Percentiles rank a stretch among this genome's conserved stretches.
Conservation (phyloP, 805 yeast species). For the Yarrowia sp. region DNA sequence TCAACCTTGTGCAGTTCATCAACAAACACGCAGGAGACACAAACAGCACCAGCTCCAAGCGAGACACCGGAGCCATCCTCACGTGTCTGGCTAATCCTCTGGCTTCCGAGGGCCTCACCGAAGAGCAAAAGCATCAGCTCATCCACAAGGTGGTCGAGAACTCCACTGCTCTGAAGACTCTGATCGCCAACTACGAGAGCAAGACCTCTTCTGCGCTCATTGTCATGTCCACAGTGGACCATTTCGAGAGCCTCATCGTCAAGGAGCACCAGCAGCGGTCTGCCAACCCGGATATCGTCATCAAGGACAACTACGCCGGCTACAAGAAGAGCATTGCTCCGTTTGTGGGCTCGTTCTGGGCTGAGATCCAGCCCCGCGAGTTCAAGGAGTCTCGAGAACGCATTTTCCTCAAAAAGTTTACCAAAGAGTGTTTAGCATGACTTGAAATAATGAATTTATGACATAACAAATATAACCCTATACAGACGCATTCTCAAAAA, state of each 20-base stretch:
- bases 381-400: constrained; percentile 34
- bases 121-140: not conserved
- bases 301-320: not conserved
- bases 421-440: constrained; percentile 25
- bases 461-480: too few species aligned
- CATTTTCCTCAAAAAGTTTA: constrained; percentile 32
- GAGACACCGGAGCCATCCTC: constrained; percentile 32
- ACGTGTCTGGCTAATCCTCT: constrained; percentile 8
- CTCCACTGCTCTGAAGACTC: not conserved
- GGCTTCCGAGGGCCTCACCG: constrained; percentile 1
- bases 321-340: constrained; percentile 18
- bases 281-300: constrained; percentile 28
- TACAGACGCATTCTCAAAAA: too few species aligned
- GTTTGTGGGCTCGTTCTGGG: constrained; percentile 18
- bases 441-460: constrained; percentile 5
- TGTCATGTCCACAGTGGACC: constrained; percentile 33
- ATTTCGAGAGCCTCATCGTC: constrained; percentile 35
- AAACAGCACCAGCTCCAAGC: constrained; percentile 28
- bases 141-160: constrained; percentile 20
- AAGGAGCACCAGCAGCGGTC: constrained; percentile 36
- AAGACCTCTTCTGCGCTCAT: constrained; percentile 25
- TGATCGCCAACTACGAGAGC: constrained; percentile 23
- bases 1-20: constrained; percentile 36
- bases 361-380: constrained; percentile 18
- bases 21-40: constrained; percentile 30